phyloP scores from a whole-genome alignment of 208 protist species.

The Angomonas deanei region DNA sequence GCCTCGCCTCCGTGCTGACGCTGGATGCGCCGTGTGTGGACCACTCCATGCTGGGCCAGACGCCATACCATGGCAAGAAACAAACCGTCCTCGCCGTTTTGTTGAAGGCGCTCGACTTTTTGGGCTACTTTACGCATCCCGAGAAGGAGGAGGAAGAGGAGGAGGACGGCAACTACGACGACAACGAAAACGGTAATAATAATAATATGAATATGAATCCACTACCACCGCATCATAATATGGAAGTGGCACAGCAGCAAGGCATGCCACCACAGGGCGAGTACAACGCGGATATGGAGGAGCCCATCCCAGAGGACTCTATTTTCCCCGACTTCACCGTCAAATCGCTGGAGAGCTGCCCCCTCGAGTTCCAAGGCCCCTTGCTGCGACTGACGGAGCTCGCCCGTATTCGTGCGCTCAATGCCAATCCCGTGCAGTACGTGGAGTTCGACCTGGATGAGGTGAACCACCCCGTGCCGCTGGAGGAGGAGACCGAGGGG shows the following conservation, averaged over 20 bases:
- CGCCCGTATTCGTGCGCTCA: constrained; percentile 57
- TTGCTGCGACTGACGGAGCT: constrained; percentile 72
- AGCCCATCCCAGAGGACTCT: constrained; percentile 4
- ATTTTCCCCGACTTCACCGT: not conserved
- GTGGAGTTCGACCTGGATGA: constrained; percentile 5
- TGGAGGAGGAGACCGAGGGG: constrained; percentile 1
- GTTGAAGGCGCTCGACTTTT: constrained; percentile 85
- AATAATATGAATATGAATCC: not conserved
- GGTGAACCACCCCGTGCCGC: not conserved
- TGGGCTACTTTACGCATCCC: constrained; percentile 86
- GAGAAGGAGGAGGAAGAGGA: constrained; percentile 17
- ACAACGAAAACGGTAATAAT: not conserved
- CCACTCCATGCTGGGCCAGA: not conserved
- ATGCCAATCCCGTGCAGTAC: constrained; percentile 41
- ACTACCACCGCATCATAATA: not conserved
- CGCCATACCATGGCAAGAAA: constrained; percentile 43
- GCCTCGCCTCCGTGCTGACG: constrained; percentile 10
- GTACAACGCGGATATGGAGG: not conserved
- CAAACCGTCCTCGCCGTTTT: constrained; percentile 79
- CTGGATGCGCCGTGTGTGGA: constrained; percentile 16
- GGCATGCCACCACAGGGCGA: not conserved
- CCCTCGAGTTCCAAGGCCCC: constrained; percentile 53
- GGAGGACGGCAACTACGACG: not conserved
- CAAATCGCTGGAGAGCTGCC: constrained; percentile 42
- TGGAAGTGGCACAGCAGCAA: not conserved